These are phyloP conservation scores for Colletotrichum caudatum DNA, from an alignment of 2,329 filamentous ascomycete species.

Conservation along the genomic window DNA sequence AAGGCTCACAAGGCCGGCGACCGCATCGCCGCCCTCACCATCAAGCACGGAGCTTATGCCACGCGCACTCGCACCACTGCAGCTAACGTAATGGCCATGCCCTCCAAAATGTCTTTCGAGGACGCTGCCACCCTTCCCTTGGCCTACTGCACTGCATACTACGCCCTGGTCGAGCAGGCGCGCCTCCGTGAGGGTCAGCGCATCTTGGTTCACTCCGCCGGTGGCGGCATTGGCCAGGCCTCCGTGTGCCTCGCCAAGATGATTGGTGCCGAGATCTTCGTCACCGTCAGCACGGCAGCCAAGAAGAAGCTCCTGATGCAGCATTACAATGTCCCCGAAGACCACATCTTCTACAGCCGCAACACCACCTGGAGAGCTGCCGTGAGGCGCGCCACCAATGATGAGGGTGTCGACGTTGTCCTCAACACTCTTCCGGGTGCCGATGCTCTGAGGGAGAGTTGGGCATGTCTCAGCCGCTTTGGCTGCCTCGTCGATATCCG, in stretches of 20 bases:
- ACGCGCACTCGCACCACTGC: conserved; percentile 44
- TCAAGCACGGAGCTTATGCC: conserved; percentile 43
- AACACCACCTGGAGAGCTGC: conserved; percentile 48
- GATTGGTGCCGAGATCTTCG: conserved; percentile 50
- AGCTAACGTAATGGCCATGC: conserved; percentile 51
- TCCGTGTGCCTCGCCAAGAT: conserved; percentile 50
- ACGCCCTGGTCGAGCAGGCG: conserved; percentile 51
- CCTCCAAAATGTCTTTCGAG: conserved; percentile 53
- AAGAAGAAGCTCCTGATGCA: conserved; percentile 50
- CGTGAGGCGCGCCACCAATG: conserved; percentile 47
- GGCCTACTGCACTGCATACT: conserved; percentile 51
- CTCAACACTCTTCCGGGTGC: conserved; percentile 59
- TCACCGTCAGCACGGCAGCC: conserved; percentile 48
- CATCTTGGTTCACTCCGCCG: conserved; percentile 53
- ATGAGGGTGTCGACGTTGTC: conserved; percentile 52
- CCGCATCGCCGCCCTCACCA: conserved; percentile 43
- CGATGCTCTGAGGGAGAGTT: conserved; percentile 56
- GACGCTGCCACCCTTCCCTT: conserved; percentile 51
- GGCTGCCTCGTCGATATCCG: conserved; percentile 62
- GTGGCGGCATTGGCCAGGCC: conserved; percentile 54
- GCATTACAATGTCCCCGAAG: conserved; percentile 46
- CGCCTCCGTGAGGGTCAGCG: conserved; percentile 47
- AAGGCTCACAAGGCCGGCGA: conserved; percentile 49
- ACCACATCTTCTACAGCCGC: conserved; percentile 48
- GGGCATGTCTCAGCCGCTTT: conserved; percentile 58